Evolutionary conservation across 495 filamentous ascomycete species (phyloP).

Genomic region (Neurospora africana): DNA sequence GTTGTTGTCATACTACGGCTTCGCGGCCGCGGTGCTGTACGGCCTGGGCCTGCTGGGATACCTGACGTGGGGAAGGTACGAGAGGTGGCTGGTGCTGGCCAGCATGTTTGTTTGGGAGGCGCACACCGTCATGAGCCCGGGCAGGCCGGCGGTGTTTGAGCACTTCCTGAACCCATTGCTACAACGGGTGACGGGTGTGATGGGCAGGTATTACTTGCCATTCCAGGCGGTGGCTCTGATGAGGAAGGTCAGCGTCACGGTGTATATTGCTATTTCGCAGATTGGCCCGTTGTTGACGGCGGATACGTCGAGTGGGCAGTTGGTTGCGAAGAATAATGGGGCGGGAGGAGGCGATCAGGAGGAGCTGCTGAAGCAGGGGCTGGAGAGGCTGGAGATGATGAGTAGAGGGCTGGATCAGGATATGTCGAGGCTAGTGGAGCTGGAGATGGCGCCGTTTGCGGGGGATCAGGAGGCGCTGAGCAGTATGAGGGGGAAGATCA

Average conservation of each 20-base stretch:
- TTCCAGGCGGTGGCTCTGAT: conserved; percentile 78
- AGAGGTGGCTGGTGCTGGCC: conserved; percentile 74
- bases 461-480: conserved; percentile 53
- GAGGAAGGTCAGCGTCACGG: conserved; percentile 63
- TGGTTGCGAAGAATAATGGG: conserved; percentile 8
- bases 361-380: conserved; percentile 30
- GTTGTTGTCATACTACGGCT: conserved; percentile 54
- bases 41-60: conserved; percentile 67
- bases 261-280: conserved; percentile 87
- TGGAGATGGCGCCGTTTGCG: conserved; percentile 76
- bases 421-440: conserved; percentile 53
- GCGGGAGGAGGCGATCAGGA: conserved; percentile 25
- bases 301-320: conserved; percentile 19
- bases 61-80: conserved; percentile 74
- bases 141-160: conserved; percentile 42
- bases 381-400: conserved; percentile 46
- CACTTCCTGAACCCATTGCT: conserved; percentile 55
- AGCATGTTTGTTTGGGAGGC: conserved; percentile 63
- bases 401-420: conserved; percentile 54
- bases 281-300: conserved; percentile 52
- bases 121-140: conserved; percentile 59
- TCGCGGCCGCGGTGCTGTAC: conserved; percentile 50
- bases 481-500: conserved; percentile 53
- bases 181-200: conserved; percentile 23
- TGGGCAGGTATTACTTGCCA: conserved; percentile 62